Evolutionary conservation across 2,329 filamentous ascomycete genomes (phyloP).

Genomic region (Aspergillus sp.): DNA sequence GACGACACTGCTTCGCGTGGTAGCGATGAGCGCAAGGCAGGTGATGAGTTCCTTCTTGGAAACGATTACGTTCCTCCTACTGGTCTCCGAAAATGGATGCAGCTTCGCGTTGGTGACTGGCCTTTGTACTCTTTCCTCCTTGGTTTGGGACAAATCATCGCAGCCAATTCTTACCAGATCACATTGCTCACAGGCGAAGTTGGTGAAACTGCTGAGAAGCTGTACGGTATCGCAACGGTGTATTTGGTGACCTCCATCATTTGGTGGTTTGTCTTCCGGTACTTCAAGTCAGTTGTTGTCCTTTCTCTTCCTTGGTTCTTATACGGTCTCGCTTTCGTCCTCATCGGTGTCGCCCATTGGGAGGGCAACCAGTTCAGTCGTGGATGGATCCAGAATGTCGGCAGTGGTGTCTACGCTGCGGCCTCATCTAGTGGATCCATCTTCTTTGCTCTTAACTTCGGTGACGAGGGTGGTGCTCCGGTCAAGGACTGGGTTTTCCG

Average conservation of each 20-base stretch:
- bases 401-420: constrained; percentile 57
- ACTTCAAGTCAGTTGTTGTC: constrained; percentile 52
- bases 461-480: constrained; percentile 58
- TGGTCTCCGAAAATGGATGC: constrained; percentile 52
- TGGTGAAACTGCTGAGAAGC: constrained; percentile 53
- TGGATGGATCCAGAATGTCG: constrained; percentile 57
- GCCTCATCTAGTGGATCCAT: constrained; percentile 60
- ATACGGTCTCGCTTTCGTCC: constrained; percentile 59
- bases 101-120: constrained; percentile 58
- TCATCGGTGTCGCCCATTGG: constrained; percentile 61
- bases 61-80: constrained; percentile 54
- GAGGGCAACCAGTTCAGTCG: constrained; percentile 34
- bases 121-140: constrained; percentile 59
- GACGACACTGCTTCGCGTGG: constrained; percentile 31
- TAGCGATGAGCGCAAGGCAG: constrained; percentile 31
- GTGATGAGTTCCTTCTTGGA: constrained; percentile 55
- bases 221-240: constrained; percentile 58
- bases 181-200: constrained; percentile 62
- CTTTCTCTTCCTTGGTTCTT: constrained; percentile 59
- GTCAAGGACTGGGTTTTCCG: constrained; percentile 64
- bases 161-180: constrained; percentile 64
- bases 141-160: constrained; percentile 59
- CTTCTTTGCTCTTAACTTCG: constrained; percentile 65
- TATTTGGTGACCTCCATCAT: constrained; percentile 55
- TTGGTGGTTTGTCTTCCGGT: constrained; percentile 62